These are phyloP conservation scores for Noccaea caerulescens DNA, from an alignment of 345 rosid genomes.

Conservation along the genomic window DNA sequence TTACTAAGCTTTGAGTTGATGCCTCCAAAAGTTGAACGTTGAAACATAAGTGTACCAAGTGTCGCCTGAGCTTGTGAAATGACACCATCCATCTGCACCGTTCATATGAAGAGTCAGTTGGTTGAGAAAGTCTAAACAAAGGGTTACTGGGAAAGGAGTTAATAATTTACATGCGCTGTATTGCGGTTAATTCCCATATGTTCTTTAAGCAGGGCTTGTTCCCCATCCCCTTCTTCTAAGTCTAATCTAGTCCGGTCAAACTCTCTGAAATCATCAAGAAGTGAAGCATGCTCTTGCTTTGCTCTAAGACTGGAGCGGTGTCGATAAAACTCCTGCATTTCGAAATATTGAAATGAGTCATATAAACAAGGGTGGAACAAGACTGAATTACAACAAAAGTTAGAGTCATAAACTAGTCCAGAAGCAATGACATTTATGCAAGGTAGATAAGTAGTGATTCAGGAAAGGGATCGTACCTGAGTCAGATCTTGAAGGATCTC, in stretches of 20 bases:
- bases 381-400: conserved; percentile 8
- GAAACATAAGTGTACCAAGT: conserved; percentile 80
- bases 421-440: background rate
- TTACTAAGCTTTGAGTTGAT: conserved; percentile 91
- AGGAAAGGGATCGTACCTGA: conserved; percentile 56
- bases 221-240: conserved; percentile 87
- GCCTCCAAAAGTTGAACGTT: conserved; percentile 93
- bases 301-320: conserved; percentile 88
- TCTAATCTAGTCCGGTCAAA: conserved; percentile 89
- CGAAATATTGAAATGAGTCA: conserved; percentile 2
- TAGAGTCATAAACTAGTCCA: conserved; percentile 1
- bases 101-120: conserved; percentile 12
- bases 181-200: conserved; percentile 75
- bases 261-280: conserved; percentile 94
- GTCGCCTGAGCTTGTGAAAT: conserved; percentile 98
- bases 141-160: background rate
- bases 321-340: conserved; percentile 95
- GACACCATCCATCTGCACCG: conserved; percentile 83
- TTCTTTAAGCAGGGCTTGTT: conserved; percentile 82
- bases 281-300: conserved; percentile 93
- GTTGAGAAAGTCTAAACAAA: background rate
- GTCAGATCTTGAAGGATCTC: conserved; percentile 94
- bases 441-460: background rate
- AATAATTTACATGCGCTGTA: conserved; percentile 71
- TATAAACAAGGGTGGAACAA: conserved; percentile 7